phyloP scores from a whole-genome alignment of 345 rosid genomes.

The Corchorus olitorius region DNA sequence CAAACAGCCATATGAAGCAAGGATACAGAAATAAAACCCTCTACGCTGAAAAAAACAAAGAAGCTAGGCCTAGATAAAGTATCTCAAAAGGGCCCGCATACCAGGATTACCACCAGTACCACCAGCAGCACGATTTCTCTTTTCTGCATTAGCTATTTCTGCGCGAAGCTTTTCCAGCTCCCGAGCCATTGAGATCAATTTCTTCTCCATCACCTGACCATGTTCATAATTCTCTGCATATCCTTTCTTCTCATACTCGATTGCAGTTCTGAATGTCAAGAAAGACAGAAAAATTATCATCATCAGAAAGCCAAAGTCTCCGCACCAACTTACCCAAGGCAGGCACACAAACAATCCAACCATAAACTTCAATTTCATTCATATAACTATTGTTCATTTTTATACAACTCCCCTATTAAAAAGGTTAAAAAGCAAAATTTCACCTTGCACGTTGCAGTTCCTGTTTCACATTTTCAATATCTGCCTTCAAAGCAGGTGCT shows the following conservation, averaged over 20 bases:
- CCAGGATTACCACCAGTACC: slow-evolving; percentile 55
- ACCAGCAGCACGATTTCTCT: slow-evolving; percentile 60
- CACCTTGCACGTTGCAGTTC: slow-evolving; percentile 94
- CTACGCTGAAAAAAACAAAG: not conserved
- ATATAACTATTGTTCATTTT: not conserved
- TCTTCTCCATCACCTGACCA: slow-evolving; percentile 89
- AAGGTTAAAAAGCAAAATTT: not conserved
- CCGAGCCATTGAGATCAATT: slow-evolving; percentile 87
- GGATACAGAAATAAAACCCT: not conserved
- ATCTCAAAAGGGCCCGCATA: slow-evolving; percentile 21
- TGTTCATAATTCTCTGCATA: slow-evolving; percentile 95
- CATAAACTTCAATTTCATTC: not conserved
- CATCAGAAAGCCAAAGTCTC: slow-evolving; percentile 2
- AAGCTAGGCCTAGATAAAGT: not conserved
- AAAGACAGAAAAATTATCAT: slow-evolving; percentile 9
- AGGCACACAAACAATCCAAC: not conserved
- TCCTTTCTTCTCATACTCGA: slow-evolving; percentile 95
- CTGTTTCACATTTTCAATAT: slow-evolving; percentile 79
- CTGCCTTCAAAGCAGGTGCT: slow-evolving; percentile 67
- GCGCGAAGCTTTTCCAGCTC: slow-evolving; percentile 96
- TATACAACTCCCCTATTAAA: not conserved
- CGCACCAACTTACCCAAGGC: not conserved
- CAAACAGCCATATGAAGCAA: not conserved
- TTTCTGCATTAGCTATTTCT: slow-evolving; percentile 86
- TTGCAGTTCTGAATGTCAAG: slow-evolving; percentile 63